Evolutionary conservation across 306 rosid species (phyloP).

Genomic region (Fragaria vesca): DNA sequence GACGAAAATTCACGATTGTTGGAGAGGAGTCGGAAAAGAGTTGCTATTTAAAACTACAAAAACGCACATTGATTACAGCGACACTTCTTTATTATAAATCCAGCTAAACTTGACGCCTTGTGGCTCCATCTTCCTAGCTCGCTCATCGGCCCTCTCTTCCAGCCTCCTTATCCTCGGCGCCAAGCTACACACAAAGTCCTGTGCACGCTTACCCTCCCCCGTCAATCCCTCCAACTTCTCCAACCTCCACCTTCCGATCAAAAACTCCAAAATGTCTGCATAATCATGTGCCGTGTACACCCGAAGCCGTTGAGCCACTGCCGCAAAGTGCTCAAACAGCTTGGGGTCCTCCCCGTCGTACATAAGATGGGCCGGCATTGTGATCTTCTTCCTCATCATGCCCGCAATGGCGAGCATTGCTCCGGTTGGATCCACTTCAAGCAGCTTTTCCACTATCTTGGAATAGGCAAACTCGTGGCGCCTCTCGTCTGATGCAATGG

Average conservation of each 20-base stretch:
- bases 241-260: slow-evolving; percentile 52
- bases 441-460: slow-evolving; percentile 61
- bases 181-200: slow-evolving; percentile 50
- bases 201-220: slow-evolving; percentile 43
- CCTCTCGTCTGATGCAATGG: slow-evolving; percentile 67
- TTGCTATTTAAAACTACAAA: neutral
- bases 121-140: slow-evolving; percentile 41
- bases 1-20: neutral
- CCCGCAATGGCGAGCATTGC: slow-evolving; percentile 56
- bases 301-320: slow-evolving; percentile 51
- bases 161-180: slow-evolving; percentile 54
- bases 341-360: slow-evolving; percentile 53
- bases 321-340: slow-evolving; percentile 57
- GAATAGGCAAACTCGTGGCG: slow-evolving; percentile 60
- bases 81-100: slow-evolving; percentile 40
- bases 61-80: neutral
- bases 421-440: slow-evolving; percentile 53
- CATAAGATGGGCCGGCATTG: slow-evolving; percentile 71
- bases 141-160: slow-evolving; percentile 52
- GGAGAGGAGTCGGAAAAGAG: neutral
- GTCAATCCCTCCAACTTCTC: slow-evolving; percentile 52
- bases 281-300: slow-evolving; percentile 65
- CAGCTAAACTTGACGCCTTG: slow-evolving; percentile 51
- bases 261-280: slow-evolving; percentile 51
- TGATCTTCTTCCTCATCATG: slow-evolving; percentile 68